Evolutionary conservation across 1,284 basidiomycete species (phyloP), one percentile per base, ranked within the genome.

Genomic region (Pseudozyma sp.): DNA sequence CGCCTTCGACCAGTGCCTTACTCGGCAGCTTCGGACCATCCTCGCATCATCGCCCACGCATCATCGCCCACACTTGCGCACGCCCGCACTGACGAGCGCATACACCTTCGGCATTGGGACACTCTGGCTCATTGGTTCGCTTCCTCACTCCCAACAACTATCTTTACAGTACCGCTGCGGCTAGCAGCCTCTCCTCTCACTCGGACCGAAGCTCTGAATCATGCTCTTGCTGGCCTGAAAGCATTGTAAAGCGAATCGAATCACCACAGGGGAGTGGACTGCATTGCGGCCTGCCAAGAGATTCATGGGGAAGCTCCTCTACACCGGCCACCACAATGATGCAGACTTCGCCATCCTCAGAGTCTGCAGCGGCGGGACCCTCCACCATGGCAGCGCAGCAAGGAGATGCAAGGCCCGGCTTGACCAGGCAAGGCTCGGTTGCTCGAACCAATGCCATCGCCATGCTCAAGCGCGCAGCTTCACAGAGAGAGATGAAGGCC

Each of bases 391-490:
- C 47, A 16, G 18, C 18, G 13, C 19, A 9, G 18, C 45, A 47
- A 21, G 16, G 19, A 47, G 63, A 53, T 13, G 43, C 59, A 16
- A 12, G 42, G 12, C 19, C 69, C 11, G 51, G 36, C 10, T 59
- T 74, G 34, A 53, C 36, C 6, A 44, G 72, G 14, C 67, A 75
- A 50, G 72, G 72, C 47, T 75, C 72, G 38, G 58, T 68, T 1
- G 64, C 74, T 14, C 75, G 77, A 12, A 70, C 67, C 14, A 61
- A 79, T 54, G 79, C 79, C 43, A 76, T 81, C 25, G 77, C 77
- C n/a, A 74, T 67, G 65, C 67, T 81, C 52, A 72, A 69, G 34
- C 60, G 79, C n/a, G 79, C 79, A 11, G 79, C 78, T 13, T 79
- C 77, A 3, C 78, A 81, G 21, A 34, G 79, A 8, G 78, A 81